A percentile compares a stretch with the other conserved stretches of the same genome.
These are phyloP conservation scores for Cylindrotheca fusiformis DNA, from an alignment of 108 stramenopile genomes.

Conservation along the genomic window DNA sequence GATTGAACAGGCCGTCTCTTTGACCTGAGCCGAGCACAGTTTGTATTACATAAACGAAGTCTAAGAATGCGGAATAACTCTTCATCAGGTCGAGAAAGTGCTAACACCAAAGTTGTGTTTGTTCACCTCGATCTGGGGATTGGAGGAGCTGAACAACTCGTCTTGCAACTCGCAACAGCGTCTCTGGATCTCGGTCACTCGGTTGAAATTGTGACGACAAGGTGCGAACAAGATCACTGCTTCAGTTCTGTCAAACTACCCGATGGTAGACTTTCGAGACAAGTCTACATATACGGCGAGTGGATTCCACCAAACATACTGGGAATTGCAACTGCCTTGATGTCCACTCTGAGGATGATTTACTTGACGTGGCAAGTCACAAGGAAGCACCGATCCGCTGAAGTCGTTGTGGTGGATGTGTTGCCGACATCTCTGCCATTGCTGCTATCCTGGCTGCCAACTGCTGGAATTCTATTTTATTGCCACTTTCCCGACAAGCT, in stretches of 20 bases:
- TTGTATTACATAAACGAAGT: background rate
- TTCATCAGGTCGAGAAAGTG: no score
- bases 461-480: slow-evolving; percentile 86
- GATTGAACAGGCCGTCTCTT: no score
- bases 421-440: slow-evolving; percentile 86
- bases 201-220: slow-evolving; percentile 90
- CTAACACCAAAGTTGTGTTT: slow-evolving; percentile 53
- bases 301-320: slow-evolving; percentile 67
- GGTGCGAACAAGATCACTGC: slow-evolving; percentile 90
- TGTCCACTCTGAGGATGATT: slow-evolving; percentile 65
- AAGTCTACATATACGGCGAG: slow-evolving; percentile 59
- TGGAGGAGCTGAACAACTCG: slow-evolving; percentile 86
- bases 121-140: slow-evolving; percentile 89
- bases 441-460: slow-evolving; percentile 51
- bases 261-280: slow-evolving; percentile 43
- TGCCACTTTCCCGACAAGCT: slow-evolving; percentile 99
- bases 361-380: slow-evolving; percentile 51
- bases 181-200: slow-evolving; percentile 30
- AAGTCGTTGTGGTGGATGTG: slow-evolving; percentile 84
- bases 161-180: slow-evolving; percentile 78
- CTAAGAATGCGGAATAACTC: no score
- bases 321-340: slow-evolving; percentile 56
- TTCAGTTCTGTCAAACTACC: slow-evolving; percentile 76
- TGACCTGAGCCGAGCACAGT: no score
- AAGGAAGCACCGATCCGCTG: slow-evolving; percentile 45